Conservation (phyloP, 202 grass and related monocot species). For the Cymbopogon flexuosus region DNA sequence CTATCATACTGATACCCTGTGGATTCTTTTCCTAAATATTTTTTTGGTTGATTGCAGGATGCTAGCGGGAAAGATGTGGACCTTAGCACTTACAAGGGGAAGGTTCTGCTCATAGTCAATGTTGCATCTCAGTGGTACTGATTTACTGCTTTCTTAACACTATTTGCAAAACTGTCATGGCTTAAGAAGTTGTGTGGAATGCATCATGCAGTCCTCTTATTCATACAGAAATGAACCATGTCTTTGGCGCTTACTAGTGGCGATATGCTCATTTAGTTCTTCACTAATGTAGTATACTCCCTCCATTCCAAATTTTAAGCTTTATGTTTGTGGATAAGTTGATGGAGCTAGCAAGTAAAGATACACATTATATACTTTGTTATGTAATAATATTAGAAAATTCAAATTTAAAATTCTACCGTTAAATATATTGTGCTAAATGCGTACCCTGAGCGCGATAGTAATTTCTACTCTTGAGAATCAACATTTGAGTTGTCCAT, state of each 20-base stretch:
- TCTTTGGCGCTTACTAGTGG: not conserved
- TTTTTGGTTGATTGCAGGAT: slow-evolving; percentile 46
- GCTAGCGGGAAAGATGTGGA: slow-evolving; percentile 83
- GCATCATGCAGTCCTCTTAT: not conserved
- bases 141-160: slow-evolving; percentile 9
- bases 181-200: not conserved
- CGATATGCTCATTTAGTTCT: not conserved
- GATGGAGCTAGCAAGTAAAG: not conserved
- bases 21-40: not conserved
- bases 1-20: not conserved
- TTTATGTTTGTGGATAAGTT: not conserved
- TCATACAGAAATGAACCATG: not conserved
- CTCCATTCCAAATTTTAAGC: not conserved
- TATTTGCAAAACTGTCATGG: not conserved
- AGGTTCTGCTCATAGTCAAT: slow-evolving; percentile 86
- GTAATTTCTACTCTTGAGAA: not conserved
- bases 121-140: slow-evolving; percentile 89
- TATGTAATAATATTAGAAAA: not conserved
- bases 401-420: not conserved
- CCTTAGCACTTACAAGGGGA: slow-evolving; percentile 80
- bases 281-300: not conserved
- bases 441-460: not conserved
- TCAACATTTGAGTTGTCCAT: not conserved
- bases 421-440: not conserved
- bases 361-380: not conserved